A percentile compares a stretch with the other conserved stretches of the same genome.
phyloP scores from a whole-genome alignment of 1,139 yeast species.

The Yamadazyma taylorii region DNA sequence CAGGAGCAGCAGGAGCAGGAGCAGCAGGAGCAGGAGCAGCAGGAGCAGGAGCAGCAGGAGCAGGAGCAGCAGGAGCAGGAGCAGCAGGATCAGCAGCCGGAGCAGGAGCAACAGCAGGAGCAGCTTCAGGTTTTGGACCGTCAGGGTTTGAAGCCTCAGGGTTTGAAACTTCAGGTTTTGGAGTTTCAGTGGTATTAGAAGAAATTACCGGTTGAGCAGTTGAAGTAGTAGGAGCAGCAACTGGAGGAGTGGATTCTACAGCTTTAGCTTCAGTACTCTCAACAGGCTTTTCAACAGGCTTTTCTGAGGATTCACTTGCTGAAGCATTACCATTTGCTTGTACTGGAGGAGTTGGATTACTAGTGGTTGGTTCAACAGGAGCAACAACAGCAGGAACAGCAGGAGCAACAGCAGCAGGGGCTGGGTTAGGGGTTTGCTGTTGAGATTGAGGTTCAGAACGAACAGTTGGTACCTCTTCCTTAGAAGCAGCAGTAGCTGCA shows the following conservation, averaged over 20 bases:
- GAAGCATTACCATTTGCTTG: too few species aligned
- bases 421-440: slow-evolving; percentile 9
- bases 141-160: too few species aligned
- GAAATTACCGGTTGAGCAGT: too few species aligned
- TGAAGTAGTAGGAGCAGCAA: too few species aligned
- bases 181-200: too few species aligned
- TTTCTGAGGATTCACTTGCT: too few species aligned
- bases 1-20: slow-evolving; percentile 4
- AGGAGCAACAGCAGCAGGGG: slow-evolving; percentile 6
- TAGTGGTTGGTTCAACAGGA: slow-evolving; percentile 10
- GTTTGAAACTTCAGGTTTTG: too few species aligned
- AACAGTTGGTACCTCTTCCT: slow-evolving; percentile 9
- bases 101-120: slow-evolving; percentile 7
- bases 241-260: too few species aligned
- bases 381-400: slow-evolving; percentile 3
- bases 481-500: slow-evolving; percentile 25
- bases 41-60: slow-evolving; percentile 7
- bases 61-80: slow-evolving; percentile 13
- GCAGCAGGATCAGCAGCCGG: slow-evolving; percentile 13
- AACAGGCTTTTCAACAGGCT: too few species aligned
- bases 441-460: slow-evolving; percentile 1
- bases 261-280: too few species aligned
- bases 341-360: neutral
- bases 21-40: slow-evolving; percentile 1
- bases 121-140: too few species aligned